Evolutionary conservation across 2,329 filamentous ascomycete genomes (phyloP), one percentile per base, ranked within the genome.

Genomic region (Fragosphaeria purpurea): DNA sequence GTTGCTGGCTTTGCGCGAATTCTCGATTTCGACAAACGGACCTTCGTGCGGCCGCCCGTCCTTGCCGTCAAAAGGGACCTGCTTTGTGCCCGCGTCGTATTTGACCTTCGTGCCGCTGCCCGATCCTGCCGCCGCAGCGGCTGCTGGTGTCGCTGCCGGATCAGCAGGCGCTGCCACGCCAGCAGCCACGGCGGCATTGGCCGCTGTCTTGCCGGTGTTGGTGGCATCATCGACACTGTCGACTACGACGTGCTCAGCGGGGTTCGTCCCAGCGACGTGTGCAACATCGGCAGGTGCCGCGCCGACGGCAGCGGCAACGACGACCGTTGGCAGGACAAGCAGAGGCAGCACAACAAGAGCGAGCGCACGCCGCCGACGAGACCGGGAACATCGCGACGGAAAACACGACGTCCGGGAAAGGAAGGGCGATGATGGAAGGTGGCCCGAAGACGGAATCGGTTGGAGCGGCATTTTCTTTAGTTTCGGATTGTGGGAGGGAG

Each of bases 1-100:
- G 4, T 67, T 65, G 46, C 63, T 60, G 30, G 62, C 56, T 43
- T 62, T 66, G 58, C 60, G 59, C 46, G 58, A 47, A 54, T 59
- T 56, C 53, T 76, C 71, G 12, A 73, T 77, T 55, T 83, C 80
- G 51, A 90, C 82, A 62, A 80, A 83, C 6, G 93, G 93, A 2
- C 93, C 93, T 22, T 84, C 80, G 63, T 96, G 91, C 44, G 93
- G 93, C 70, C 90, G 93, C 45, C 93, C 93, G 69, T 97, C 93
- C 60, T 86, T 85, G 44, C 90, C 90, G 64, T 97, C 93, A 22
- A 96, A 84, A 0, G 91, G 91, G 50, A 86, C 88, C 70, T 93
- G 84, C 65, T 89, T 89, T 51, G 71, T 75, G 35, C 73, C 71
- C 8, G 70, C 52, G 34, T 63, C 62, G 47, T 63, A 62, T 48